Base-by-base conservation (phyloP, 169 alveolate species). In the Prorocentrum cordatum region DNA sequence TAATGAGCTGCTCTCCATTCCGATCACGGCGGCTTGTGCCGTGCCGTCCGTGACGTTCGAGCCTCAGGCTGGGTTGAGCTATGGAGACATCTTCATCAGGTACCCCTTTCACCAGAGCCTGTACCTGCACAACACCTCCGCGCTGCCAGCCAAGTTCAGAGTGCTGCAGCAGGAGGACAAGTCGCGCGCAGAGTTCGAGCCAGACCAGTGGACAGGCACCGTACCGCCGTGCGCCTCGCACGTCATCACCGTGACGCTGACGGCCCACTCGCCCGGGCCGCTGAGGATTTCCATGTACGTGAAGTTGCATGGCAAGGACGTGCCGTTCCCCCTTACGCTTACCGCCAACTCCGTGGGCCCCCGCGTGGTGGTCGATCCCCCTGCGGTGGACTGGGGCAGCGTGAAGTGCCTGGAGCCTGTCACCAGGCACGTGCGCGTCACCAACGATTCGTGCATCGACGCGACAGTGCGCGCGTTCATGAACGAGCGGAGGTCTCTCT, bases 151-250 rank as follows among this genome's bases (percentile, higher is more conserved):
- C n/a, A n/a, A n/a, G n/a, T 42, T 9, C 54, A 61, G 26, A 16
- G 33, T 54, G 66, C 18, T 12, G 66, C 10, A 50, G 14, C 54
- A 59, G 75, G 90, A 80, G 33, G 90, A 80, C 79, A 80, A 80
- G 54, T 80, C 90, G 35, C 59, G 62, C 45, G 90, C 79, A 3
- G 90, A 80, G 68, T 80, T 80, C 67, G 90, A 80, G 54, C 90
- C 90, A 12, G 90, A 80, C 31, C 90, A 80, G 39, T 80, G 90
- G 90, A 68, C 31, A n/a, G 90, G 90, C 22, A 80, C 79, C 0
- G 79, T 80, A 36, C 90, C 90, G 0, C 90, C 90, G 29, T 80
- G 90, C 36, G 90, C 90, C 47, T 80, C 90, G 5, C 90, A 80
- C 24, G 90, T 80, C 50, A 80, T 80, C 66, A 80, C 90, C 33